Evolutionary conservation across 441 rosid genomes (phyloP).

Genomic region (Populus hybrid): DNA sequence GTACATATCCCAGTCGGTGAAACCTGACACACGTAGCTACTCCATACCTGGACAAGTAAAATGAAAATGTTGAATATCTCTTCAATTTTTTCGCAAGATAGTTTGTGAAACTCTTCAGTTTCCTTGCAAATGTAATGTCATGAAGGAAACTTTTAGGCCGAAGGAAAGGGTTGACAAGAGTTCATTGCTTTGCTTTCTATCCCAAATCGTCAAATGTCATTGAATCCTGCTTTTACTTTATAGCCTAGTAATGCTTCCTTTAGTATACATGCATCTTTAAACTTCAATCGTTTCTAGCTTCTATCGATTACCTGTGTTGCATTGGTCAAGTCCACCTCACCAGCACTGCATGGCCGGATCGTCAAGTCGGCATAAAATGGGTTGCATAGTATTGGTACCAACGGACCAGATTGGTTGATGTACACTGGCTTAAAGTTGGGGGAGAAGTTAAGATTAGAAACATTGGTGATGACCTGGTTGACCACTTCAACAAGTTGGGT

Average conservation of each 20-base stretch:
- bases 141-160: not conserved
- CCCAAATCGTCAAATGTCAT: too few relatives aligned
- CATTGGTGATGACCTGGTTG: slow-evolving; percentile 80
- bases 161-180: not conserved
- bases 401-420: slow-evolving; percentile 90
- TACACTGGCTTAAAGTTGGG: slow-evolving; percentile 72
- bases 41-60: slow-evolving; percentile 58
- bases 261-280: too few relatives aligned
- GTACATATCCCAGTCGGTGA: slow-evolving; percentile 57
- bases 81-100: not conserved
- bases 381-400: slow-evolving; percentile 80
- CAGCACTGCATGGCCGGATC: slow-evolving; percentile 55
- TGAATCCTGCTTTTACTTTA: not conserved
- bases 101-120: not conserved
- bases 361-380: slow-evolving; percentile 66
- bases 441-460: slow-evolving; percentile 81
- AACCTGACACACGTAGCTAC: slow-evolving; percentile 66
- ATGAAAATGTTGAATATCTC: not conserved
- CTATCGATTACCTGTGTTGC: slow-evolving; percentile 61
- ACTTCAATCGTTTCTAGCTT: not conserved
- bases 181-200: not conserved
- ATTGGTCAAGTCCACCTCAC: slow-evolving; percentile 73
- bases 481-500: slow-evolving; percentile 68
- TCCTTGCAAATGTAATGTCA: not conserved
- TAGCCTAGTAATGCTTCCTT: too few relatives aligned